A percentile compares a stretch with the other conserved stretches of the same genome.
Conservation (phyloP, 768 basidiomycete genomes). For the Hydnum rufescens region DNA sequence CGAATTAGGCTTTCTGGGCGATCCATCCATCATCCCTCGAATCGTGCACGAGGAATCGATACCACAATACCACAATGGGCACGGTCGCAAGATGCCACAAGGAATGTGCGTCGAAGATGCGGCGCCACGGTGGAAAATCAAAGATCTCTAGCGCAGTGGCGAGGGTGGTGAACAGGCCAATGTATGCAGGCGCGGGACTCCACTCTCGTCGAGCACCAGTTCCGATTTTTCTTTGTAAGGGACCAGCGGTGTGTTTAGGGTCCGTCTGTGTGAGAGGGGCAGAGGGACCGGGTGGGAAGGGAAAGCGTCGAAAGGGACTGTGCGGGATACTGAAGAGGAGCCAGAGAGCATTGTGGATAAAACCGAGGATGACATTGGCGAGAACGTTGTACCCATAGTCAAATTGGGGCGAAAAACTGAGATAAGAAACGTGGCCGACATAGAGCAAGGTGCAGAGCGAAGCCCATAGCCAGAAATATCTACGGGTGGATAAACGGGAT, state of each 20-base stretch:
- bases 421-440: conserved; percentile 57
- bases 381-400: conserved; percentile 87
- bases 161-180: conserved; percentile 49
- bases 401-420: conserved; percentile 56
- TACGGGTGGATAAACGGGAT: conserved; percentile 13
- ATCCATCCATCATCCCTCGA: conserved; percentile 49
- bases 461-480: conserved; percentile 25
- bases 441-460: conserved; percentile 34
- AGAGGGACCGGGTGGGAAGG: conserved; percentile 30
- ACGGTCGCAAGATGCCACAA: conserved; percentile 83
- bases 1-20: neutral
- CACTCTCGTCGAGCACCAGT: conserved; percentile 22
- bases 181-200: conserved; percentile 19
- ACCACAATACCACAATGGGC: conserved; percentile 64
- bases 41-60: conserved; percentile 62
- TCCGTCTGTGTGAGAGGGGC: conserved; percentile 27
- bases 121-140: conserved; percentile 67
- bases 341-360: conserved; percentile 72
- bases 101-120: conserved; percentile 75
- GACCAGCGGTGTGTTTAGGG: conserved; percentile 9
- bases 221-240: neutral
- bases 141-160: conserved; percentile 71
- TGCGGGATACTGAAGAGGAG: conserved; percentile 42
- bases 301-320: conserved; percentile 32
- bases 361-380: conserved; percentile 59